A percentile compares a stretch with the other conserved stretches of the same genome.
These are phyloP conservation scores for Podaxis rugospora DNA, from an alignment of 768 basidiomycete species.

Conservation along the genomic window DNA sequence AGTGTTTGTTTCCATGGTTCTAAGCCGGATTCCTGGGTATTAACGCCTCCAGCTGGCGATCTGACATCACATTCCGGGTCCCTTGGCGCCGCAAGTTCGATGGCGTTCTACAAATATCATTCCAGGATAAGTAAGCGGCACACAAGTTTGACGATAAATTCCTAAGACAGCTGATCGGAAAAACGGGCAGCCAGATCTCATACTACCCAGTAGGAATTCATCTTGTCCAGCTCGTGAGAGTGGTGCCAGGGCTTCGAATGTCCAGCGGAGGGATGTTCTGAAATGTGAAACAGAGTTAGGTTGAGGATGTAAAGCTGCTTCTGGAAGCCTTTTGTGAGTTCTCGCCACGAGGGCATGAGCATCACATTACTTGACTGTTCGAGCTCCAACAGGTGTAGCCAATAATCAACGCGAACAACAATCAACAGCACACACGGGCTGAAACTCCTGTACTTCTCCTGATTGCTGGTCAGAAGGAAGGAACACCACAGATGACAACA, in stretches of 20 bases:
- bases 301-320: not conserved
- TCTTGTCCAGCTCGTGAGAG: constrained; percentile 4
- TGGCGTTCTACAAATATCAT: constrained; percentile 2
- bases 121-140: not conserved
- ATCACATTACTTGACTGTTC: not conserved
- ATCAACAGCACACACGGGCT: not conserved
- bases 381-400: not conserved
- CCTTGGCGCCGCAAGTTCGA: constrained; percentile 2
- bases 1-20: constrained; percentile 8
- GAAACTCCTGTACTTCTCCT: not conserved
- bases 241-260: not conserved
- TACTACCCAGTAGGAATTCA: not conserved
- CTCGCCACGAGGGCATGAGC: constrained; percentile 4
- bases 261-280: not conserved
- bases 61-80: constrained; percentile 5
- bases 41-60: not conserved
- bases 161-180: constrained; percentile 1
- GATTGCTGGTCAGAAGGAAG: not conserved
- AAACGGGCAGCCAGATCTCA: not conserved
- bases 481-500: not conserved
- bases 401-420: not conserved
- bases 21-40: not conserved
- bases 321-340: constrained; percentile 2
- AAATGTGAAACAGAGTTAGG: not conserved
- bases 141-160: not conserved